Percentiles rank a stretch among this genome's conserved stretches.
Conservation (phyloP, 2,329 filamentous ascomycete species). For the Achaetomium macrosporum region DNA sequence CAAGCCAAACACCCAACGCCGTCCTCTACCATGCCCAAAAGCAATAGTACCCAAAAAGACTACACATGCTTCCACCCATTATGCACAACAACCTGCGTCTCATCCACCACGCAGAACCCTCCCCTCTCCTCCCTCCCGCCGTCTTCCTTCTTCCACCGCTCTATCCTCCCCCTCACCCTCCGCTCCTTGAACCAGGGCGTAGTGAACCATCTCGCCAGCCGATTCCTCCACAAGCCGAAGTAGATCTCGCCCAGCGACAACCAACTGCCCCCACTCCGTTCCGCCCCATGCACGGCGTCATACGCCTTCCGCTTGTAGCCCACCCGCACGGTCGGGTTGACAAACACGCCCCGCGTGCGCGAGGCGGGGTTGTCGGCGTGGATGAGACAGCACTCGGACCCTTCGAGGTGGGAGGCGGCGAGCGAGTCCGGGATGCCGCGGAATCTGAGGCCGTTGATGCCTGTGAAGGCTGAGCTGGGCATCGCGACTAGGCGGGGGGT, state of each 20-base stretch:
- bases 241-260: constrained; percentile 43
- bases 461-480: constrained; percentile 23
- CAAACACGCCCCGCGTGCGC: constrained; percentile 48
- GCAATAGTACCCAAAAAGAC: background rate
- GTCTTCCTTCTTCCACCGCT: constrained; percentile 34
- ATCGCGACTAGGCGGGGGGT: constrained; percentile 17
- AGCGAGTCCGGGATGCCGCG: constrained; percentile 59
- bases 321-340: constrained; percentile 66
- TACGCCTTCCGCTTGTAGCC: constrained; percentile 55
- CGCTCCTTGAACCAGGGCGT: constrained; percentile 28
- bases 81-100: constrained; percentile 53
- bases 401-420: constrained; percentile 59
- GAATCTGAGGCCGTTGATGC: constrained; percentile 42
- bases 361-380: constrained; percentile 63
- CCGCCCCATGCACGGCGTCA: constrained; percentile 37
- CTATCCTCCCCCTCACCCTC: constrained; percentile 36
- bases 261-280: constrained; percentile 34
- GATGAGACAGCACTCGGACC: constrained; percentile 73
- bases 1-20: background rate
- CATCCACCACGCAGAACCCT: constrained; percentile 48
- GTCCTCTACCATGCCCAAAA: background rate
- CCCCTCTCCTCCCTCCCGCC: constrained; percentile 37
- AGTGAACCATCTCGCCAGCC: constrained; percentile 34
- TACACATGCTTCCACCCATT: constrained; percentile 55
- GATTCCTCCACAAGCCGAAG: constrained; percentile 53